Evolutionary conservation across 495 filamentous ascomycete species (phyloP).

Genomic region (Penicillium atrosanguineum): DNA sequence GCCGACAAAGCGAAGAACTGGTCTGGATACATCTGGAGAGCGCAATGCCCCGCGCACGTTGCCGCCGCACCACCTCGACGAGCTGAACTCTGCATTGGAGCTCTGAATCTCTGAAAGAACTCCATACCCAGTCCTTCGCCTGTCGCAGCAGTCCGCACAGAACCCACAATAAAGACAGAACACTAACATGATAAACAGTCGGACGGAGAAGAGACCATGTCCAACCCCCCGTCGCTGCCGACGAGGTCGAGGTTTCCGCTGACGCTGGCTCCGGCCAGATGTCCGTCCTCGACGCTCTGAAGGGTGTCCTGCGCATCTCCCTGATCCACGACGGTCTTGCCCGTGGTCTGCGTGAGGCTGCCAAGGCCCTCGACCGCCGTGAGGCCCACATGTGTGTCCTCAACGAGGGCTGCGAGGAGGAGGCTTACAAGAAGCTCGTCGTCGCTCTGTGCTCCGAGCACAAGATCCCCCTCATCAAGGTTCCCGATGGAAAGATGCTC

Average conservation of each 20-base stretch:
- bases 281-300: conserved; percentile 95
- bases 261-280: conserved; percentile 86
- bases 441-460: conserved; percentile 97
- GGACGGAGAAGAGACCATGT: conserved; percentile 85
- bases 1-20: conserved; percentile 9
- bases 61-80: not conserved
- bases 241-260: conserved; percentile 89
- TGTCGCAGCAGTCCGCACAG: not conserved
- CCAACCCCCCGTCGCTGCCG: conserved; percentile 64
- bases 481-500: conserved; percentile 97
- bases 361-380: conserved; percentile 94
- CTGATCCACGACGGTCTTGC: conserved; percentile 99
- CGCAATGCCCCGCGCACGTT: not conserved
- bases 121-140: not conserved
- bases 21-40: conserved; percentile 10
- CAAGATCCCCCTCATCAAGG: conserved; percentile 99
- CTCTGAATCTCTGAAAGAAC: not conserved
- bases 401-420: conserved; percentile 98
- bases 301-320: conserved; percentile 93
- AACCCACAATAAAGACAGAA: not conserved
- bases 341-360: conserved; percentile 94
- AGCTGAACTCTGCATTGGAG: not conserved
- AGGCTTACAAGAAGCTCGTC: conserved; percentile 99
- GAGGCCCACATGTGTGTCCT: conserved; percentile 99
- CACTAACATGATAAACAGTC: conserved; percentile 43